Conservation (phyloP, 2,329 filamentous ascomycete species). For the Clonostachys rhizophaga region DNA sequence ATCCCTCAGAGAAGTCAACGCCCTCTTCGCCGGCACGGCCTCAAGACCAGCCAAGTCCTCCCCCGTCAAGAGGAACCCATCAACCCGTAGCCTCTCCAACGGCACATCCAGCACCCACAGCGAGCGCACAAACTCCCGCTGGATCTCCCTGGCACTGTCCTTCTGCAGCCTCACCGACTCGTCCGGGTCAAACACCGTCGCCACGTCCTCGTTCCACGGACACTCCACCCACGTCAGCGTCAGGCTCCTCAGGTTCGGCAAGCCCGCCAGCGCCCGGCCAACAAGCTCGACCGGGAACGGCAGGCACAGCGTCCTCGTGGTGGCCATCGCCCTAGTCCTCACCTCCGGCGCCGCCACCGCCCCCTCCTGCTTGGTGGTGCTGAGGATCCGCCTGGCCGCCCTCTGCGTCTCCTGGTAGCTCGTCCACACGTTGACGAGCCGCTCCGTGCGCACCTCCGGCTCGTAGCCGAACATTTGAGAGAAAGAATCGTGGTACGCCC, state of each 20-base stretch:
- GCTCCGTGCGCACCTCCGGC: constrained; percentile 25
- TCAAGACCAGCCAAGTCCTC: not conserved
- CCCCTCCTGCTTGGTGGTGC: too few species aligned
- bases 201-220: constrained; percentile 9
- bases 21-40: too few species aligned
- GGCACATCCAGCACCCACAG: constrained; percentile 6
- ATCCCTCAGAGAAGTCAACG: too few species aligned
- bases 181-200: constrained; percentile 6
- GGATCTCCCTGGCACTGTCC: constrained; percentile 6
- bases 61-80: not conserved
- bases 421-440: constrained; percentile 26
- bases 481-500: constrained; percentile 25
- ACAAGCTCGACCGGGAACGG: too few species aligned
- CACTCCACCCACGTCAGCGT: constrained; percentile 13
- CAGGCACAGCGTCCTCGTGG: not conserved
- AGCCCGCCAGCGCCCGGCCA: constrained; percentile 4
- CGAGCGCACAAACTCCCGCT: constrained; percentile 10
- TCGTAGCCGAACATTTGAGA: constrained; percentile 29
- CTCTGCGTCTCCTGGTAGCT: constrained; percentile 28
- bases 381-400: constrained; percentile 8
- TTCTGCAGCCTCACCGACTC: constrained; percentile 8
- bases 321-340: constrained; percentile 4
- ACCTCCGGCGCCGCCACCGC: not conserved
- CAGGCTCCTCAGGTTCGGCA: constrained; percentile 12
- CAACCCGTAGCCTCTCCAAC: constrained; percentile 10